Evolutionary conservation across 371 early-diverging fungal genomes (phyloP).

Genomic region (Fennellomyces sp.): DNA sequence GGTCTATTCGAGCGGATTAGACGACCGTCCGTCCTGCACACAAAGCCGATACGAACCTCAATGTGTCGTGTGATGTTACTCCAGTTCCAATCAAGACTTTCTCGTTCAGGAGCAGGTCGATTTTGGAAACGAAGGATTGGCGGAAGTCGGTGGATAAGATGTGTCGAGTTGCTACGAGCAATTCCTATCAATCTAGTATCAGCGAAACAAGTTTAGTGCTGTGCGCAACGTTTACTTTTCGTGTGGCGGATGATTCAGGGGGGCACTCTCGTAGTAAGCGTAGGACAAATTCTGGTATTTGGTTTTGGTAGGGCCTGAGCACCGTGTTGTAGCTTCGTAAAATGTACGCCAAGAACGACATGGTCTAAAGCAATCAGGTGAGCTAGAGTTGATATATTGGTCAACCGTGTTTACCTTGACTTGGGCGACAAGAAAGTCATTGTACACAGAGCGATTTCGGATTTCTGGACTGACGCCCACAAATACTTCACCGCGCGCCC

Average conservation of each 20-base stretch:
- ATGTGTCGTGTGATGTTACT: slow-evolving; percentile 88
- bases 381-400: not conserved
- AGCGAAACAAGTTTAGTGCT: not conserved
- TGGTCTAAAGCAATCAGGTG: slow-evolving; percentile 61
- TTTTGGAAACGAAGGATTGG: slow-evolving; percentile 82
- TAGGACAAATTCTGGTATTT: slow-evolving; percentile 89
- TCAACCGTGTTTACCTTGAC: slow-evolving; percentile 65
- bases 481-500: slow-evolving; percentile 69
- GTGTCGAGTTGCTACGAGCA: slow-evolving; percentile 94
- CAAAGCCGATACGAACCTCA: slow-evolving; percentile 55
- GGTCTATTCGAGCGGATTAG: too few relatives aligned
- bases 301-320: slow-evolving; percentile 75
- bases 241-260: slow-evolving; percentile 87
- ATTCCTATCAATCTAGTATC: slow-evolving; percentile 59
- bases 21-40: not conserved
- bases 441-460: slow-evolving; percentile 70
- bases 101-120: slow-evolving; percentile 89
- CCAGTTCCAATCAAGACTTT: slow-evolving; percentile 92
- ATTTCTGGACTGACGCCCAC: slow-evolving; percentile 84
- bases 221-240: slow-evolving; percentile 69
- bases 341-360: slow-evolving; percentile 96
- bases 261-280: slow-evolving; percentile 91
- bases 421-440: slow-evolving; percentile 88
- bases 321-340: slow-evolving; percentile 75
- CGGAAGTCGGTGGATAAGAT: slow-evolving; percentile 92